These are phyloP conservation scores for Pyrenophora tritici-repentis DNA, from an alignment of 2,329 filamentous ascomycete species.

Conservation along the genomic window DNA sequence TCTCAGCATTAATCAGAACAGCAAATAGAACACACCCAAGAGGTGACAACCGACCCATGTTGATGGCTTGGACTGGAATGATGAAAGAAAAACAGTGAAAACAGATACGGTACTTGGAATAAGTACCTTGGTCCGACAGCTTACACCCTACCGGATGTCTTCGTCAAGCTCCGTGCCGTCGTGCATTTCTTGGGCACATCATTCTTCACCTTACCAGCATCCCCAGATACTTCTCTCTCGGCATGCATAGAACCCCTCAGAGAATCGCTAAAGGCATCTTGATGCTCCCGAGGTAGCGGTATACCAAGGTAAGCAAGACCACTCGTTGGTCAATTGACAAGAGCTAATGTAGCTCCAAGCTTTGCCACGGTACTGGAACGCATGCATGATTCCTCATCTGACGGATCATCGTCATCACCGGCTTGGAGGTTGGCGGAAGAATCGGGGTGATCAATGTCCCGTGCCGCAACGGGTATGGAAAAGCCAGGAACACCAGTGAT, in stretches of 20 bases:
- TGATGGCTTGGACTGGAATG: slow-evolving; percentile 3
- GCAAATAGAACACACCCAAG: slow-evolving; percentile 24
- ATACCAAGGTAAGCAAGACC: slow-evolving; percentile 10
- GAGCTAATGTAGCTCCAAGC: slow-evolving; percentile 25
- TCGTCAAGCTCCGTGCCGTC: slow-evolving; percentile 17
- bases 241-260: slow-evolving; percentile 20
- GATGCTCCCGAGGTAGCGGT: slow-evolving; percentile 4
- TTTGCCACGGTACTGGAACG: slow-evolving; percentile 17
- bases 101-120: slow-evolving; percentile 14
- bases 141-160: slow-evolving; percentile 6
- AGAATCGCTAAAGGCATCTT: slow-evolving; percentile 9
- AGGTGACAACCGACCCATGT: slow-evolving; percentile 27
- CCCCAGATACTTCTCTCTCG: slow-evolving; percentile 17
- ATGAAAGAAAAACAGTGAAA: neutral
- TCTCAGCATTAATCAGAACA: slow-evolving; percentile 18
- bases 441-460: slow-evolving; percentile 20
- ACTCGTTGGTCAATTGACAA: slow-evolving; percentile 21
- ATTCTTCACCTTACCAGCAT: slow-evolving; percentile 8
- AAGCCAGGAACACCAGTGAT: slow-evolving; percentile 14
- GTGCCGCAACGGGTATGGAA: slow-evolving; percentile 25
- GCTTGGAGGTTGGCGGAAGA: slow-evolving; percentile 28
- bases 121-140: slow-evolving; percentile 9
- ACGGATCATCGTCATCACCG: slow-evolving; percentile 23
- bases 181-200: slow-evolving; percentile 5
- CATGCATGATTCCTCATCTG: slow-evolving; percentile 17